These are phyloP conservation scores for Sporothrix curviconia DNA, from an alignment of 2,329 filamentous ascomycete species.

Conservation along the genomic window DNA sequence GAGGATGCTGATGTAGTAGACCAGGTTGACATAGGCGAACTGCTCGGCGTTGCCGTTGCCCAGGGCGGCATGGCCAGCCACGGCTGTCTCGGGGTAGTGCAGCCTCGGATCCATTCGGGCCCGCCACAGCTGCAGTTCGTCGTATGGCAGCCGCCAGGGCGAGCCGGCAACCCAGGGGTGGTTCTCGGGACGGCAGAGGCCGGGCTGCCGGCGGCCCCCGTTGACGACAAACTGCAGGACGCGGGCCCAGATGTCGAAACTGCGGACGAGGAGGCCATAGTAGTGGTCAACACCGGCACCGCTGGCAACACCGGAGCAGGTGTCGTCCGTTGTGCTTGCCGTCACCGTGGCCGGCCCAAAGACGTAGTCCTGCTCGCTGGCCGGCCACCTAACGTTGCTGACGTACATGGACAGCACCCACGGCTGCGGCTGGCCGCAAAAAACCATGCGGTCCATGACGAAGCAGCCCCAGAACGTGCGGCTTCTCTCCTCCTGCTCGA, in stretches of 20 bases:
- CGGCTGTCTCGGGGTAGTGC: slow-evolving; percentile 31
- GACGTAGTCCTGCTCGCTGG: slow-evolving; percentile 28
- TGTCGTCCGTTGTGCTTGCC: not conserved
- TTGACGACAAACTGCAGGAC: slow-evolving; percentile 37
- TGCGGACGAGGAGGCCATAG: slow-evolving; percentile 30
- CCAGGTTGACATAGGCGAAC: slow-evolving; percentile 36
- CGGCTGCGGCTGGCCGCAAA: slow-evolving; percentile 33
- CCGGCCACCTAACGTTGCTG: slow-evolving; percentile 16
- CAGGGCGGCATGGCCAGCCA: slow-evolving; percentile 33
- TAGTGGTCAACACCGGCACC: slow-evolving; percentile 21
- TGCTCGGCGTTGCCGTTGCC: slow-evolving; percentile 35
- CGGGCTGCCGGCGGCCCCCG: slow-evolving; percentile 35
- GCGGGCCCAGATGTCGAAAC: slow-evolving; percentile 38
- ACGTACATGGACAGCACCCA: slow-evolving; percentile 20
- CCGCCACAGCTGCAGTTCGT: slow-evolving; percentile 31
- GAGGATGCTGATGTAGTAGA: slow-evolving; percentile 37
- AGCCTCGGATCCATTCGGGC: slow-evolving; percentile 29
- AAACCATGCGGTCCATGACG: slow-evolving; percentile 39
- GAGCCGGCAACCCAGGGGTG: slow-evolving; percentile 34
- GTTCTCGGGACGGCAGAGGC: slow-evolving; percentile 33
- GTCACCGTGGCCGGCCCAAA: slow-evolving; percentile 27
- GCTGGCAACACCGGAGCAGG: too few relatives aligned
- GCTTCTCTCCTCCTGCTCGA: slow-evolving; percentile 28
- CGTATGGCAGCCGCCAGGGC: slow-evolving; percentile 28
- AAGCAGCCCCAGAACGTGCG: slow-evolving; percentile 41